These are phyloP conservation scores for Globisporangium nodosum DNA, from an alignment of 352 stramenopile species.

Conservation along the genomic window DNA sequence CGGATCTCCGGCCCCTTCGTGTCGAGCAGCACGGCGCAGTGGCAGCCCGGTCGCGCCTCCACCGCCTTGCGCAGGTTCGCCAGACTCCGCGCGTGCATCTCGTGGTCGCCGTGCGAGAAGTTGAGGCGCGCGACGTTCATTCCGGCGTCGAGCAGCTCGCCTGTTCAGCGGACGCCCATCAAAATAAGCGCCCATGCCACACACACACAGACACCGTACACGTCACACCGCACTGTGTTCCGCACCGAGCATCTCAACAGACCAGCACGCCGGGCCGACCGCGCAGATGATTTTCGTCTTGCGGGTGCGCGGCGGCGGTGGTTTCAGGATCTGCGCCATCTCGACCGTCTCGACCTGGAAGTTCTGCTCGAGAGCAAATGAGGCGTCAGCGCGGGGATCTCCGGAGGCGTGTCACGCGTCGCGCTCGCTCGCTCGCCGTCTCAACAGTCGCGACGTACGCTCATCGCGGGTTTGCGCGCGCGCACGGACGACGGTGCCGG, in stretches of 20 bases:
- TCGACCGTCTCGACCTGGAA: slow-evolving; percentile 64
- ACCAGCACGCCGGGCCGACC: slow-evolving; percentile 96
- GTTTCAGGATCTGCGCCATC: slow-evolving; percentile 64
- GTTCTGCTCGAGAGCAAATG: slow-evolving; percentile 20
- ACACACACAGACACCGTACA: background rate
- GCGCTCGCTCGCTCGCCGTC: background rate
- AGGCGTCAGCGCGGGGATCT: too few relatives aligned
- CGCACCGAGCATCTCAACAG: slow-evolving; percentile 91
- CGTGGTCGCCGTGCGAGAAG: slow-evolving; percentile 98
- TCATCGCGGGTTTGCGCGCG: slow-evolving; percentile 31
- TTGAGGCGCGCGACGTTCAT: slow-evolving; percentile 99
- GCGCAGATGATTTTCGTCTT: slow-evolving; percentile 99
- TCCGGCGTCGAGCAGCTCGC: slow-evolving; percentile 75
- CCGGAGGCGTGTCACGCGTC: too few relatives aligned
- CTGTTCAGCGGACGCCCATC: slow-evolving; percentile 11
- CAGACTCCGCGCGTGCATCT: slow-evolving; percentile 86
- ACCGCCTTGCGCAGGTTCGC: slow-evolving; percentile 87
- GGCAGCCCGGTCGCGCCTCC: slow-evolving; percentile 52
- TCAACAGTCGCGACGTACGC: slow-evolving; percentile 4
- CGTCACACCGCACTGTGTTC: background rate
- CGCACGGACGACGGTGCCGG: slow-evolving; percentile 24
- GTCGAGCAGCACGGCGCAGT: slow-evolving; percentile 94
- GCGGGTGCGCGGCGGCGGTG: slow-evolving; percentile 42
- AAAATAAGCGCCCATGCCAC: background rate
- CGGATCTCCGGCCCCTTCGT: slow-evolving; percentile 97